phyloP scores from a whole-genome alignment of 495 filamentous ascomycete species.

The Penicillium steckii region DNA sequence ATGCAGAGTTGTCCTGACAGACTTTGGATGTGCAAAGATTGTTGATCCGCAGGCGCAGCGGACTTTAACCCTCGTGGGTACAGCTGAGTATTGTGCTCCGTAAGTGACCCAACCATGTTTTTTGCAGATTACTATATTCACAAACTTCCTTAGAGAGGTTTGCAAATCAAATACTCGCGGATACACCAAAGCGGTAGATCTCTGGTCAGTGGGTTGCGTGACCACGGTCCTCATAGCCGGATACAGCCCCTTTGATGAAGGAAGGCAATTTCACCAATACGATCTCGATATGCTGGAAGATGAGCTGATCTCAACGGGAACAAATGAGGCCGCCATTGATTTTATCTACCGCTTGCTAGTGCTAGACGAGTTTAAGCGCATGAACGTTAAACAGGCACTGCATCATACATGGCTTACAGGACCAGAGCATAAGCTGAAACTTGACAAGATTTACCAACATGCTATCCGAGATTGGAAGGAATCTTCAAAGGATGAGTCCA shows the following conservation, averaged over 20 bases:
- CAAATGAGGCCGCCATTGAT: slow-evolving; percentile 26
- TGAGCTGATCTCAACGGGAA: slow-evolving; percentile 4
- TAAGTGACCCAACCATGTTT: slow-evolving; percentile 45
- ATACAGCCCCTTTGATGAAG: slow-evolving; percentile 35
- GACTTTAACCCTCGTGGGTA: slow-evolving; percentile 65
- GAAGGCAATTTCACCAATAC: background rate
- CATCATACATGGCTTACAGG: slow-evolving; percentile 61
- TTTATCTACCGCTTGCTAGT: slow-evolving; percentile 56
- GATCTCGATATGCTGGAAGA: slow-evolving; percentile 37
- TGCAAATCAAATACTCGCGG: slow-evolving; percentile 30
- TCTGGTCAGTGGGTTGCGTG: slow-evolving; percentile 62
- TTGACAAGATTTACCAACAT: slow-evolving; percentile 47
- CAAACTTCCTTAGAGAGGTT: slow-evolving; percentile 45
- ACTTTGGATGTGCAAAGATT: slow-evolving; percentile 66
- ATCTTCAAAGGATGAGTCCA: background rate
- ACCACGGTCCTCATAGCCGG: slow-evolving; percentile 52
- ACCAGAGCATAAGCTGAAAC: slow-evolving; percentile 28
- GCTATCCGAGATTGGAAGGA: slow-evolving; percentile 48
- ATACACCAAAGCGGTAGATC: slow-evolving; percentile 61
- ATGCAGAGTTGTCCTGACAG: slow-evolving; percentile 64
- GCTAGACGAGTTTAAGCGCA: slow-evolving; percentile 47
- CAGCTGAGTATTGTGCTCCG: slow-evolving; percentile 68
- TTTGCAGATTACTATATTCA: slow-evolving; percentile 8
- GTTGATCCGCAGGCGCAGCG: slow-evolving; percentile 37
- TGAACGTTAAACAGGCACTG: slow-evolving; percentile 55